Evolutionary conservation across 805 yeast species (phyloP), one percentile per base, ranked within the genome.

Genomic region (Yarrowia sp.): DNA sequence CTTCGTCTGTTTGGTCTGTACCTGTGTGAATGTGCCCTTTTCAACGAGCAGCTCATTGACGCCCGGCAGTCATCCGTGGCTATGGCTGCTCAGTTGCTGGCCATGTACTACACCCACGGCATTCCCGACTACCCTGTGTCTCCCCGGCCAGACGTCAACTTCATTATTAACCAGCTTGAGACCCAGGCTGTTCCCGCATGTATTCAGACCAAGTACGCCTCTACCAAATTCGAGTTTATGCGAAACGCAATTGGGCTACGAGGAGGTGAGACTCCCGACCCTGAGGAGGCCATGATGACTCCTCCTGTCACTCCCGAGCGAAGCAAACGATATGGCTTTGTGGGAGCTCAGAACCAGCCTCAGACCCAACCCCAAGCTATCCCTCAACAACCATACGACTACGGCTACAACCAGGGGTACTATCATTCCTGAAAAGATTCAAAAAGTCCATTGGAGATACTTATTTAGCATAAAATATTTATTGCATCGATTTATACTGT

Each of bases 271-370:
- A 41, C 63, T 12, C 63, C 63, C 17, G 63, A 58, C 21, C 63
- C 63, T 3, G 49, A 43, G 49, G 51, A 41, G 3, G 28, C 40
- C 30, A 43, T 58, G 51, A 41, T 41, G 51, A 58, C 51, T 24
- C 63, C 63, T 19, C 63, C 63, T 26, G 49, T 58, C 10, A 58
- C 63, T 16, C 63, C 63, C 17, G 63, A 58, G 41, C 63, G 63
- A 40, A 22, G 32, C 12, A 58, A 41, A 38, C 49, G 51, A 30
- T 41, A 30, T 41, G 51, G 49, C 24, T 58, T 38, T 14, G 62
- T 56, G 26, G 62, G 59, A 10, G 59, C 59, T n/a, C 43, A 51
- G 43, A 33, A 51, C 24, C 59, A 51, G 24, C 41, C 59, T 22
- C 59, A 38, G 5, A 10, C 44, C 35, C 44, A 54, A 19, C 61